phyloP scores from a whole-genome alignment of 148 eudicot species.

The Vaccinium darrowii region DNA sequence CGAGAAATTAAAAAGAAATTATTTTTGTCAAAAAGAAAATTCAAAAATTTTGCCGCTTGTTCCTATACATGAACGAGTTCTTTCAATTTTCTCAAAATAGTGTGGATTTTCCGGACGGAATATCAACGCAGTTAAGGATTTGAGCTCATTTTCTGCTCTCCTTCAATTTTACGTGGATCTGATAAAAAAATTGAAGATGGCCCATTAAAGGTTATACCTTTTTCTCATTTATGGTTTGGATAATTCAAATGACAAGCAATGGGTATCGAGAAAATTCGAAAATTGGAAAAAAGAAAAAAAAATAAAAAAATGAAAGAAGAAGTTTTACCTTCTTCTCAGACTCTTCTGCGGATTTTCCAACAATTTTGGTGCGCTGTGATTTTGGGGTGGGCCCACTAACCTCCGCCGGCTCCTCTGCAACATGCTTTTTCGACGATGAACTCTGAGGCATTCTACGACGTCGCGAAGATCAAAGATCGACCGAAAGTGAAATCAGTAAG shows the following conservation, averaged over 20 bases:
- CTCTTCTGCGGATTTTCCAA: constrained; percentile 40
- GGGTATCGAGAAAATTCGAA: neutral
- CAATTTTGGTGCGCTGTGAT: constrained; percentile 52
- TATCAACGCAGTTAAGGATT: neutral
- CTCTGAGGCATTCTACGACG: constrained; percentile 34
- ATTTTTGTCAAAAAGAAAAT: too few relatives aligned
- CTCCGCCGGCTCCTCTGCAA: constrained; percentile 39
- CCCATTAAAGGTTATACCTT: neutral
- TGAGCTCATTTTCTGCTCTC: neutral
- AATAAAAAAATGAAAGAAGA: neutral
- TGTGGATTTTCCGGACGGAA: too few relatives aligned
- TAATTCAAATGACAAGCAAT: neutral
- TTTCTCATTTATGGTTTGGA: neutral
- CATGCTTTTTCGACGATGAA: constrained; percentile 33
- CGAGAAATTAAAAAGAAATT: too few relatives aligned
- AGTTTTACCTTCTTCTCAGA: constrained; percentile 36
- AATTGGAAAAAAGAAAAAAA: too few relatives aligned
- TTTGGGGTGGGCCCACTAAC: constrained; percentile 38
- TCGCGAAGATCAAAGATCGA: neutral
- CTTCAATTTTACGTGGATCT: neutral
- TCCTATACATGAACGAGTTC: too few relatives aligned
- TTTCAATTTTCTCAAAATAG: too few relatives aligned
- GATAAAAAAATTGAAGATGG: neutral
- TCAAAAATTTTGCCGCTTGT: too few relatives aligned
- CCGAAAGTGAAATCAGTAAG: neutral